These are phyloP conservation scores for Xylogone sp. DNA, from an alignment of 2,329 filamentous ascomycete genomes.

Conservation along the genomic window DNA sequence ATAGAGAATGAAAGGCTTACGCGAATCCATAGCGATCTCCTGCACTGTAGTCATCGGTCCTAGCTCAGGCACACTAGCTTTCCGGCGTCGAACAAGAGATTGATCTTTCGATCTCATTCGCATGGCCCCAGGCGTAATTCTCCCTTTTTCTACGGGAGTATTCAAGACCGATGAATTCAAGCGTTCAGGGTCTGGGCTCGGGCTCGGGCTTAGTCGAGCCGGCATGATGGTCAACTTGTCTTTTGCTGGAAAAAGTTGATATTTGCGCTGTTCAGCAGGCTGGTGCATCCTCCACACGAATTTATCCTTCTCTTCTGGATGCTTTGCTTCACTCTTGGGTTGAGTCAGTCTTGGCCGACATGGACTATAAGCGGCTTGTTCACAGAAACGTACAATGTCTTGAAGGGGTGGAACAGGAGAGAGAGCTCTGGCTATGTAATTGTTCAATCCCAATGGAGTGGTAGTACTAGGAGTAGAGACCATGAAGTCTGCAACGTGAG, in stretches of 20 bases:
- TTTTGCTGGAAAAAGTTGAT: conserved; percentile 60
- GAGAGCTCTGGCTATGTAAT: conserved; percentile 48
- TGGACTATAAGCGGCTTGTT: conserved; percentile 15
- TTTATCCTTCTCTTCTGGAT: conserved; percentile 38
- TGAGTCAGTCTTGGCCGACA: conserved; percentile 1
- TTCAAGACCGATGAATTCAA: conserved; percentile 36
- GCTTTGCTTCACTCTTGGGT: neutral
- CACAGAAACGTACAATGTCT: neutral
- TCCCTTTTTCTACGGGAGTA: conserved; percentile 30
- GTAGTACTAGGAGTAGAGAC: conserved; percentile 32
- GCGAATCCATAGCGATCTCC: conserved; percentile 65
- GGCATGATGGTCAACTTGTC: conserved; percentile 29
- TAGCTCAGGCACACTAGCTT: conserved; percentile 60
- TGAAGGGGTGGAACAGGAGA: conserved; percentile 30
- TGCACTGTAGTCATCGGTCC: conserved; percentile 68
- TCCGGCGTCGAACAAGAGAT: conserved; percentile 54
- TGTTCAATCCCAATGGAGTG: conserved; percentile 31
- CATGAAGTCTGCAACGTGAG: conserved; percentile 60
- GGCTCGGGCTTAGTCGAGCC: conserved; percentile 42
- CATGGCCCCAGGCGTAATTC: conserved; percentile 34
- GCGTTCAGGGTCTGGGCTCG: conserved; percentile 48
- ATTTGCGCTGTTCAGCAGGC: conserved; percentile 47
- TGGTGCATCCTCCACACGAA: conserved; percentile 58
- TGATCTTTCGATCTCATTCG: conserved; percentile 55
- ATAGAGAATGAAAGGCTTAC: conserved; percentile 40